Conservation (phyloP, 2,329 filamentous ascomycete genomes). For the Microdochium paspali region DNA sequence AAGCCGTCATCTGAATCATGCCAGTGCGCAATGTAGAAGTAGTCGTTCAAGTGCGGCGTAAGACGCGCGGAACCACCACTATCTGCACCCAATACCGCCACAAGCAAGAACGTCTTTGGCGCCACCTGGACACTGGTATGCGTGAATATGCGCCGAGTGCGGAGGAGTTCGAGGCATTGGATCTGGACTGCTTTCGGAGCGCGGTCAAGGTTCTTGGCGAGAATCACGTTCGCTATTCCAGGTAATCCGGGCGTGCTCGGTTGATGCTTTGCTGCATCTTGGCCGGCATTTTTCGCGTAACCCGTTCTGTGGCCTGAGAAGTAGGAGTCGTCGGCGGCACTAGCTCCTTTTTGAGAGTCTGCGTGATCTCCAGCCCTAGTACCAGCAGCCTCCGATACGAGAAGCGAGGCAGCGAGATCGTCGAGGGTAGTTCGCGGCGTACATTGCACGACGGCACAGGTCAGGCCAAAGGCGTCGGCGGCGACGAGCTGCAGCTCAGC, state of each 20-base stretch:
- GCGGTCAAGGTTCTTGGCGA: slow-evolving; percentile 70
- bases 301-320: slow-evolving; percentile 5
- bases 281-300: slow-evolving; percentile 13
- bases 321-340: slow-evolving; percentile 7
- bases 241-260: too few species aligned
- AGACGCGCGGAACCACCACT: slow-evolving; percentile 38
- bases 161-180: slow-evolving; percentile 69
- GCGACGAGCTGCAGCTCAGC: slow-evolving; percentile 67
- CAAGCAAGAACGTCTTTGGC: slow-evolving; percentile 70
- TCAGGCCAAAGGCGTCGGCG: slow-evolving; percentile 62
- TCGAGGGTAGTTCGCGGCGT: slow-evolving; percentile 65
- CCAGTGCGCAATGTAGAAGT: slow-evolving; percentile 81
- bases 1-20: slow-evolving; percentile 67
- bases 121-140: slow-evolving; percentile 64
- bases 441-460: slow-evolving; percentile 63
- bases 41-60: slow-evolving; percentile 60
- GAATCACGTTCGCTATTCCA: slow-evolving; percentile 71
- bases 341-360: slow-evolving; percentile 3
- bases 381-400: slow-evolving; percentile 13
- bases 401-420: slow-evolving; percentile 66
- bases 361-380: background rate
- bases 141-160: slow-evolving; percentile 68
- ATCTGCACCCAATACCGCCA: slow-evolving; percentile 55
- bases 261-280: slow-evolving; percentile 1
- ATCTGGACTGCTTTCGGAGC: slow-evolving; percentile 73